Conservation (phyloP, 2,329 filamentous ascomycete genomes). For the Pseudogymnoascus sp. region DNA sequence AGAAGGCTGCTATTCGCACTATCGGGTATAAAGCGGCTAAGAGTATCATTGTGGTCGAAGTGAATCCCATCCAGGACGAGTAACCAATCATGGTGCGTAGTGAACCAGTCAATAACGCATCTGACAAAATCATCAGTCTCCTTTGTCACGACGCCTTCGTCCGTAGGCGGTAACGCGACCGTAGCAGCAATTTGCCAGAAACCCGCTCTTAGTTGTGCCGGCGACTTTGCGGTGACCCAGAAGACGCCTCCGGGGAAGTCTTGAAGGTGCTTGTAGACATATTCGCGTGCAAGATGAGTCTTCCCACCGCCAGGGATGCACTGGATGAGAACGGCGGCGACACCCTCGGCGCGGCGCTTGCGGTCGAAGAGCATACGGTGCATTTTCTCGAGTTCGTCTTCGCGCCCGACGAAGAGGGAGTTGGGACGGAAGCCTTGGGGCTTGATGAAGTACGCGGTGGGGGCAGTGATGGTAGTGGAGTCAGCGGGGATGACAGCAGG, state of each 20-base stretch:
- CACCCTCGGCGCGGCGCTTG: conserved; percentile 46
- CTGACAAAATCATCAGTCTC: conserved; percentile 40
- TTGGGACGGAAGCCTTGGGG: conserved; percentile 56
- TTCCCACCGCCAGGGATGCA: conserved; percentile 61
- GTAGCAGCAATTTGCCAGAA: conserved; percentile 59
- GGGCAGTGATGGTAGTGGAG: conserved; percentile 13
- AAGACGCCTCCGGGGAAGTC: conserved; percentile 60
- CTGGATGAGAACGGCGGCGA: conserved; percentile 55
- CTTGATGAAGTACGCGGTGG: conserved; percentile 31
- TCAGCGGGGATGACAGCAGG: conserved; percentile 13
- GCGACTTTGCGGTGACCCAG: conserved; percentile 58
- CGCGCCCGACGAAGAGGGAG: conserved; percentile 52
- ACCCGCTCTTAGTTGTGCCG: conserved; percentile 49
- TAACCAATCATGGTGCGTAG: conserved; percentile 54
- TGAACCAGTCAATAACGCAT: conserved; percentile 54
- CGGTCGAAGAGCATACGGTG: conserved; percentile 52
- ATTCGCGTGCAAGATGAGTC: conserved; percentile 59
- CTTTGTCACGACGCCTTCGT: conserved; percentile 31
- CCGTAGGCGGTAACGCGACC: conserved; percentile 35
- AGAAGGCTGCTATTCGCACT: conserved; percentile 55
- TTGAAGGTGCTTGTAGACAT: conserved; percentile 51
- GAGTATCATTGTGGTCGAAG: conserved; percentile 47
- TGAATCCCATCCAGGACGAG: conserved; percentile 59
- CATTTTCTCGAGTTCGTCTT: conserved; percentile 48
- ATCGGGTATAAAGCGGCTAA: conserved; percentile 57